These are phyloP conservation scores for Kodamaea restingae DNA, from an alignment of 805 yeast genomes.

Conservation along the genomic window DNA sequence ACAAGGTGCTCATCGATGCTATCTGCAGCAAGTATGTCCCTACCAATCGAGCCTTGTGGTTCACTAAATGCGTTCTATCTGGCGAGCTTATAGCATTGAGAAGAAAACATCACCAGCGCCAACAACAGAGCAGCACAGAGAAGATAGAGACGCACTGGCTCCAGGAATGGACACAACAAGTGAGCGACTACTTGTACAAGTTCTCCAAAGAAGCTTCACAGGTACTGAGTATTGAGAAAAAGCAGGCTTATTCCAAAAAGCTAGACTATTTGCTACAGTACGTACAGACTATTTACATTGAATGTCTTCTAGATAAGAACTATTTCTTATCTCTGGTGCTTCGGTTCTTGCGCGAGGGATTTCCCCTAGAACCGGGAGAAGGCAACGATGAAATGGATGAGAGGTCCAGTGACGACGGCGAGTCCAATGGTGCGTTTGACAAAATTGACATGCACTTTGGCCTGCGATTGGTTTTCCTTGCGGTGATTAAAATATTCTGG, in stretches of 20 bases:
- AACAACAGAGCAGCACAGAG: constrained; percentile 16
- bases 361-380: constrained; percentile 27
- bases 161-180: constrained; percentile 87
- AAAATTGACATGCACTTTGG: constrained; percentile 30
- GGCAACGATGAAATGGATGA: constrained; percentile 17
- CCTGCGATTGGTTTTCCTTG: constrained; percentile 31
- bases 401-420: constrained; percentile 21
- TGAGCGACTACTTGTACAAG: constrained; percentile 55
- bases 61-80: constrained; percentile 80
- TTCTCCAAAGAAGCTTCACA: constrained; percentile 39
- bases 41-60: constrained; percentile 81
- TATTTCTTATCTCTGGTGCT: constrained; percentile 63
- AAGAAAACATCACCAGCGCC: constrained; percentile 25
- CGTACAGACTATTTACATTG: constrained; percentile 62
- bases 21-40: constrained; percentile 69
- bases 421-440: constrained; percentile 9
- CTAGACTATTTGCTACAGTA: constrained; percentile 60
- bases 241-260: constrained; percentile 42
- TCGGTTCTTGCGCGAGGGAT: constrained; percentile 41
- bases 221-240: constrained; percentile 26
- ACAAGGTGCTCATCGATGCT: constrained; percentile 68
- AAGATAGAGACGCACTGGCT: constrained; percentile 59
- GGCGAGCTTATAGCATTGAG: constrained; percentile 41
- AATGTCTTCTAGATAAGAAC: constrained; percentile 59
- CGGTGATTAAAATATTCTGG: constrained; percentile 70